Conservation (phyloP, 1,284 basidiomycete genomes). For the Puccinia brachypodii region DNA sequence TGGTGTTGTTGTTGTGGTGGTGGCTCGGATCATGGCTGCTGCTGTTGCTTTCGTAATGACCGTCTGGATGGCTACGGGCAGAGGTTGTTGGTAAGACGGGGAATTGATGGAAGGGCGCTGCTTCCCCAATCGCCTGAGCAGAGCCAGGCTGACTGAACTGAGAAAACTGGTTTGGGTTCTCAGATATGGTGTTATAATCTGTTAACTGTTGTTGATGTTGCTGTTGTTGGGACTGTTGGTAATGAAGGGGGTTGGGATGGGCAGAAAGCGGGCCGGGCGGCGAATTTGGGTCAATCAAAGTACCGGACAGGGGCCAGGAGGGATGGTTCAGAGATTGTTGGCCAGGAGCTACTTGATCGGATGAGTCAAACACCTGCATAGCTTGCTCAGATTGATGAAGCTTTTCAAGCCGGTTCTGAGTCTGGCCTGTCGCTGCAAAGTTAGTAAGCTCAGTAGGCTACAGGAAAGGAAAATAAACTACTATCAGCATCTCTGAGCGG, state of each 20-base stretch:
- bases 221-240: background rate
- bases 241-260: background rate
- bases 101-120: constrained; percentile 14
- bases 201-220: background rate
- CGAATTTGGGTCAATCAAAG: background rate
- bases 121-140: background rate
- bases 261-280: background rate
- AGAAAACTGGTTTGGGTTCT: background rate
- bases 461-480: background rate
- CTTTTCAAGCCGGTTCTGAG: background rate
- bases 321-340: background rate
- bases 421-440: background rate
- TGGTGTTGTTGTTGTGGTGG: background rate
- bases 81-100: background rate
- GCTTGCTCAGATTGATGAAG: background rate
- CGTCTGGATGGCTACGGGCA: background rate
- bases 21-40: background rate
- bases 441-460: background rate
- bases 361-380: background rate
- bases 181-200: constrained; percentile 15
- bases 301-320: background rate
- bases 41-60: background rate
- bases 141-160: constrained; percentile 11
- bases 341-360: background rate
- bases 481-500: background rate